Conservation (phyloP, 495 filamentous ascomycete species). For the Neurospora sp. region DNA sequence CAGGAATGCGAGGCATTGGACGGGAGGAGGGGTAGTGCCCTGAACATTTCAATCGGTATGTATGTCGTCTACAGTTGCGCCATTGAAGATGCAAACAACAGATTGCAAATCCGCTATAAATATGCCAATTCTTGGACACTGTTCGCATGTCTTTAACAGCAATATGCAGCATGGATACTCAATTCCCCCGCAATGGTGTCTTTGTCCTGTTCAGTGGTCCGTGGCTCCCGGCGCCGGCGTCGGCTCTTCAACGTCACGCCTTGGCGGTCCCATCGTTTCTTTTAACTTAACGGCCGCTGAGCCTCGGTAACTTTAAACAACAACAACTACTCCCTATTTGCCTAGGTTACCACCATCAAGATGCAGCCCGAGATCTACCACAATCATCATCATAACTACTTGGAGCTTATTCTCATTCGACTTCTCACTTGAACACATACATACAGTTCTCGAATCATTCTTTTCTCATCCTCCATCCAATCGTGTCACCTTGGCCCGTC, state of each 20-base stretch:
- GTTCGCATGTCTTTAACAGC: background rate
- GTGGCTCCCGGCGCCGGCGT: background rate
- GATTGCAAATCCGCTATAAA: background rate
- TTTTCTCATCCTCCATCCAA: background rate
- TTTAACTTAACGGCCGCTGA: background rate
- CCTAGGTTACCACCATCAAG: background rate
- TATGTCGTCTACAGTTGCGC: background rate
- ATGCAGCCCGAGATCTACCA: background rate
- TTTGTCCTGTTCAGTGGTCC: background rate
- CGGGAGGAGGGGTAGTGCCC: background rate
- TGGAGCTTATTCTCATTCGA: background rate
- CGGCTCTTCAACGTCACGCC: background rate
- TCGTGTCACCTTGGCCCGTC: background rate
- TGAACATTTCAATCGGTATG: background rate
- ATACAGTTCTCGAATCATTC: background rate
- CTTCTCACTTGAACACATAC: background rate
- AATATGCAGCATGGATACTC: background rate
- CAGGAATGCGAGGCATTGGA: background rate
- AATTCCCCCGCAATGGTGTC: background rate
- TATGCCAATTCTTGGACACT: background rate
- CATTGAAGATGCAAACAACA: background rate
- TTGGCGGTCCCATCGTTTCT: background rate
- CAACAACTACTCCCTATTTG: background rate
- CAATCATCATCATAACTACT: background rate
- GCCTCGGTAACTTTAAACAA: constrained; percentile 2